A percentile compares a stretch with the other conserved stretches of the same genome.
These are phyloP conservation scores for Trichosanthes cucumerina DNA, from an alignment of 306 rosid species.

Conservation along the genomic window DNA sequence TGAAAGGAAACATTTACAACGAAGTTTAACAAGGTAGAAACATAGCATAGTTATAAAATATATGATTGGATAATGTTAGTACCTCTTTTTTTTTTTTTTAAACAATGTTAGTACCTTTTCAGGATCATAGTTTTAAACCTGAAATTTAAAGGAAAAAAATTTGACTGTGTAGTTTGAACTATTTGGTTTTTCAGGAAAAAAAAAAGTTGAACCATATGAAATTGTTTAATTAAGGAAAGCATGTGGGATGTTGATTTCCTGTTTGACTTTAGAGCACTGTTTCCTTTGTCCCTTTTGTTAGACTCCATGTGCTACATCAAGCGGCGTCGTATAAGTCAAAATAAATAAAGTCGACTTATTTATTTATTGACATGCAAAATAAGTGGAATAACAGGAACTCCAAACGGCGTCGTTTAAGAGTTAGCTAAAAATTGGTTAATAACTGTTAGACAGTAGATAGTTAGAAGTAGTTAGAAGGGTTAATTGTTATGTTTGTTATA, in stretches of 20 bases:
- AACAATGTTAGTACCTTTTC: no score
- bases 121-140: no score
- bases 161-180: background rate
- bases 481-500: no score
- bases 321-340: background rate
- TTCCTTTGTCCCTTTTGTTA: background rate
- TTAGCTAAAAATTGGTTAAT: background rate
- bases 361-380: background rate
- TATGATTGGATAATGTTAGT: no score
- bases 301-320: background rate
- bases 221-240: background rate
- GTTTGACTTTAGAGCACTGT: background rate
- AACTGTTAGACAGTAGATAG: no score
- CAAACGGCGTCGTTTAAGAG: background rate
- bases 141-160: background rate
- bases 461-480: no score
- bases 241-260: conserved; percentile 1
- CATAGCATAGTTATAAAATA: no score
- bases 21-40: no score
- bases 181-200: no score
- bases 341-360: background rate
- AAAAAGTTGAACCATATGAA: background rate
- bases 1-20: no score
- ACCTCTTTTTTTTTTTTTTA: no score
- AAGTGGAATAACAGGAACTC: background rate